These are phyloP conservation scores for Gymnopilus junonius DNA, from an alignment of 768 basidiomycete species.

Conservation along the genomic window DNA sequence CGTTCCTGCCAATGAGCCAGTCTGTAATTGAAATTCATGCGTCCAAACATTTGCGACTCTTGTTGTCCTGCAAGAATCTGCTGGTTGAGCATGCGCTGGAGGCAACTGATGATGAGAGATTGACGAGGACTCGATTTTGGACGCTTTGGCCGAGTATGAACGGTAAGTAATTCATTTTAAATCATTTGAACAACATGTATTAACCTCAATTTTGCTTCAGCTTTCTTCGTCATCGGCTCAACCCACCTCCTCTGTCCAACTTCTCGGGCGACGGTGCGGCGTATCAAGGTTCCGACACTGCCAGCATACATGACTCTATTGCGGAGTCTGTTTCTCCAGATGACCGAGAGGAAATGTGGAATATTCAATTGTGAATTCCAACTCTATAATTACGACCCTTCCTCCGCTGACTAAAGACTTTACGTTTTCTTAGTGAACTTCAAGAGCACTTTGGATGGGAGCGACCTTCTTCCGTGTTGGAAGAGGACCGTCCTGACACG, in stretches of 20 bases:
- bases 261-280: conserved; percentile 26
- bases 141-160: conserved; percentile 58
- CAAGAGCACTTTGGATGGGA: conserved; percentile 29
- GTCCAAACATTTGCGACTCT: conserved; percentile 59
- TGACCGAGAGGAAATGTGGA: conserved; percentile 33
- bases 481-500: conserved; percentile 8
- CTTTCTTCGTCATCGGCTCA: conserved; percentile 66
- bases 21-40: conserved; percentile 70
- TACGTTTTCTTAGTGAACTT: conserved; percentile 25
- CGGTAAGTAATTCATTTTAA: conserved; percentile 35
- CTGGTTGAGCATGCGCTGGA: conserved; percentile 41
- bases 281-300: conserved; percentile 20
- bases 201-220: conserved; percentile 34
- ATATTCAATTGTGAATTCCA: conserved; percentile 33
- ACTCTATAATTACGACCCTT: not conserved
- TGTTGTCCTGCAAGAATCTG: conserved; percentile 43
- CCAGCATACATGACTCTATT: conserved; percentile 27
- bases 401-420: not conserved
- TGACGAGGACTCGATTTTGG: conserved; percentile 40
- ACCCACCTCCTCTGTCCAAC: conserved; percentile 51
- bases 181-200: not conserved
- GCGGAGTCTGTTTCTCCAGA: conserved; percentile 32
- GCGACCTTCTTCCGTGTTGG: not conserved
- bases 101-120: conserved; percentile 38
- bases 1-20: conserved; percentile 59